Percentiles rank a stretch among this genome's conserved stretches.
phyloP scores from a whole-genome alignment of 495 filamentous ascomycete genomes.

The Geopyxis carbonaria region DNA sequence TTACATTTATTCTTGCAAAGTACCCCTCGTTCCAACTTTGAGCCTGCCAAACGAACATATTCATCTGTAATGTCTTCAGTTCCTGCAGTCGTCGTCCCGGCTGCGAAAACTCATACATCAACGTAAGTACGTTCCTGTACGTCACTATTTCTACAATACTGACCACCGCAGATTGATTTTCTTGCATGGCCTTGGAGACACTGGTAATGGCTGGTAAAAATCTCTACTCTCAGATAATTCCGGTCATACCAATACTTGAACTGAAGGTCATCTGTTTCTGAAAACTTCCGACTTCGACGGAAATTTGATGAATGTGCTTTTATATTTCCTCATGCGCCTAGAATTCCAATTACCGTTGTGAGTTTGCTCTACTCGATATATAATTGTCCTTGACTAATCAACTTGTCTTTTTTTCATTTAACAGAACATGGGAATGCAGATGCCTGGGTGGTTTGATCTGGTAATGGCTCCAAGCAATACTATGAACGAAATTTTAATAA shows the following conservation, averaged over 20 bases:
- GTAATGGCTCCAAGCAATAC: conserved; percentile 34
- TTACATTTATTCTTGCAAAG: too few relatives aligned
- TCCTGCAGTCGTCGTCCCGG: conserved; percentile 60
- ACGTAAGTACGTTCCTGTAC: conserved; percentile 30
- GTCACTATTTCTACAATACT: background rate
- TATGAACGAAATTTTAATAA: background rate
- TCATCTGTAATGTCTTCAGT: too few relatives aligned
- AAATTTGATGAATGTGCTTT: conserved; percentile 84
- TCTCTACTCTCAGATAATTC: background rate
- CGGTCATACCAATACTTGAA: conserved; percentile 6
- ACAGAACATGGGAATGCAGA: conserved; percentile 64
- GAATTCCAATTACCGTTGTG: conserved; percentile 76
- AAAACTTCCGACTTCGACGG: conserved; percentile 71
- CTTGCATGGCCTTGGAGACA: conserved; percentile 79
- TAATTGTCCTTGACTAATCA: background rate
- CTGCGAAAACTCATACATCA: conserved; percentile 77
- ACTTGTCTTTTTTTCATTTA: conserved; percentile 8
- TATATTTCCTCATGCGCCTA: conserved; percentile 84
- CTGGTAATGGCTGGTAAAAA: conserved; percentile 50
- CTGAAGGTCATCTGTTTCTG: conserved; percentile 51
- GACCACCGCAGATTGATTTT: conserved; percentile 48
- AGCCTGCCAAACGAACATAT: too few relatives aligned
- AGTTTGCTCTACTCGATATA: conserved; percentile 17
- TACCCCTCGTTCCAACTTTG: too few relatives aligned
- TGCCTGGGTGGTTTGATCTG: conserved; percentile 92